Evolutionary conservation across 2,329 filamentous ascomycete species (phyloP).

Genomic region (Calonectria honghensis): DNA sequence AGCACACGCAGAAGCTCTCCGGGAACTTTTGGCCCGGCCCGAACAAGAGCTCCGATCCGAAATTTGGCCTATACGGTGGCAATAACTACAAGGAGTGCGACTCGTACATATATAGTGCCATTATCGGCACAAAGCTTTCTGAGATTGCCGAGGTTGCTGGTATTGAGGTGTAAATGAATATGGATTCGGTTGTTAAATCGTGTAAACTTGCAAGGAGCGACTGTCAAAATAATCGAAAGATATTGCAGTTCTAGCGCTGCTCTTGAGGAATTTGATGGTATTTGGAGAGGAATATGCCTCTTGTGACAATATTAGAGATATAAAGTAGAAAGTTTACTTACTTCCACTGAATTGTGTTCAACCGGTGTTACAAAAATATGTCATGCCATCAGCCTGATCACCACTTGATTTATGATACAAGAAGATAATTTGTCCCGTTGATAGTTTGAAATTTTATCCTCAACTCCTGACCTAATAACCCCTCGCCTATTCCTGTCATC

Average conservation of each 20-base stretch:
- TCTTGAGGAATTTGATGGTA: no score
- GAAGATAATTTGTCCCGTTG: neutral
- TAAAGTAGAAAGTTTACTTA: no score
- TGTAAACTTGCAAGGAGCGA: no score
- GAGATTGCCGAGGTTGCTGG: constrained; percentile 17
- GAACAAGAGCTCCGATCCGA: constrained; percentile 17
- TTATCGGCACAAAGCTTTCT: constrained; percentile 4
- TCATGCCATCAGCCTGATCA: no score
- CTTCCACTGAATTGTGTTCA: no score
- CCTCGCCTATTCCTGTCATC: neutral
- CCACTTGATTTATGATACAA: no score
- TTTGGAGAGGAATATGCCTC: no score
- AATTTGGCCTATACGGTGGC: constrained; percentile 27
- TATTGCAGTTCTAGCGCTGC: no score
- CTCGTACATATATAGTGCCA: constrained; percentile 19
- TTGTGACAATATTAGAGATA: no score
- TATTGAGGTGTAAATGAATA: neutral
- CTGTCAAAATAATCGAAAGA: no score
- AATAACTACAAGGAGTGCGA: constrained; percentile 2
- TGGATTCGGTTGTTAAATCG: no score
- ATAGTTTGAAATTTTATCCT: neutral
- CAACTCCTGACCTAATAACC: neutral
- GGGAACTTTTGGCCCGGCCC: constrained; percentile 33
- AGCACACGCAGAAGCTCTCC: neutral
- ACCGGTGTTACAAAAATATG: no score